Conservation (phyloP, 75 land plant species). For the Pinus tabuliformis region DNA sequence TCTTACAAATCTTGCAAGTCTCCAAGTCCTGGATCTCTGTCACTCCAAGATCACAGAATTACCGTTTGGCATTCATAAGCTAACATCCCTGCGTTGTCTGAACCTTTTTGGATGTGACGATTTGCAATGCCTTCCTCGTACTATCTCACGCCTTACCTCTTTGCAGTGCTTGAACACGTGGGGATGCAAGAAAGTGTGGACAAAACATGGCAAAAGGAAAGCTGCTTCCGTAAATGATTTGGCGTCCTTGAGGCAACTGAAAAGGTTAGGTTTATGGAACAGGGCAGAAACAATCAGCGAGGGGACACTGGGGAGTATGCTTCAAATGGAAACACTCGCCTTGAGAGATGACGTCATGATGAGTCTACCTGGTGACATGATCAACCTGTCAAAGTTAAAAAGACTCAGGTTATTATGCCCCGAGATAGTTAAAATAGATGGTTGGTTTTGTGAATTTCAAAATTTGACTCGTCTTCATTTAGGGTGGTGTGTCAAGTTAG, state of each 20-base stretch:
- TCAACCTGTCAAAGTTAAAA: background rate
- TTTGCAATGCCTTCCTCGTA: background rate
- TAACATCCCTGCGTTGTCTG: background rate
- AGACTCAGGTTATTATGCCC: background rate
- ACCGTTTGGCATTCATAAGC: background rate
- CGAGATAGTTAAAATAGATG: background rate
- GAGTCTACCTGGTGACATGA: background rate
- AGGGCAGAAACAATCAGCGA: background rate
- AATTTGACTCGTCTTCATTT: background rate
- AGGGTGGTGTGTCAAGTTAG: background rate
- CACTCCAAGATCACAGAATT: background rate
- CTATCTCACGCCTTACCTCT: background rate
- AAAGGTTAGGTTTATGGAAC: background rate
- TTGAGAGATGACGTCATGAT: background rate
- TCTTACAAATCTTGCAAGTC: background rate
- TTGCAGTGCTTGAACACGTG: background rate
- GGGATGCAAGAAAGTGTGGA: background rate
- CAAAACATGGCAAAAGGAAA: background rate
- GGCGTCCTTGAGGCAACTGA: background rate
- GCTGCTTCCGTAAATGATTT: slow-evolving; percentile 1
- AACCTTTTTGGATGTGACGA: background rate
- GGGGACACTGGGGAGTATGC: background rate
- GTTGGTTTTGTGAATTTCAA: background rate
- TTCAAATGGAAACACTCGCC: background rate
- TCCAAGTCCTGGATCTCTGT: background rate